Conservation (phyloP, 2,329 filamentous ascomycete genomes). For the Botrytis cinerea region DNA sequence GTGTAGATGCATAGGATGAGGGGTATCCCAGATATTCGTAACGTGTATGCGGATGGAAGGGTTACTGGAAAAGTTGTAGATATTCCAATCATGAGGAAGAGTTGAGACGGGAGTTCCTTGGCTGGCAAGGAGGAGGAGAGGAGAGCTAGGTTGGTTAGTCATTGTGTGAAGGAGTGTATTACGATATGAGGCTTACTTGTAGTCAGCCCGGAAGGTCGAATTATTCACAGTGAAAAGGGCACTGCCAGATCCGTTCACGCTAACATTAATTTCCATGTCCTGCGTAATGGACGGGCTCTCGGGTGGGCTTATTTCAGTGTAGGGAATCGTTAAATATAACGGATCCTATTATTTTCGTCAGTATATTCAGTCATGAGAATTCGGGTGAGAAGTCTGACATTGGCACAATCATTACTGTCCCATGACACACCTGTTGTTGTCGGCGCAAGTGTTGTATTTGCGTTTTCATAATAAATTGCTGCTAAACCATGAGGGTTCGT, state of each 20-base stretch:
- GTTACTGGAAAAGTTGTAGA: constrained; percentile 48
- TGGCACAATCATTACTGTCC: constrained; percentile 25
- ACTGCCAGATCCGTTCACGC: constrained; percentile 16
- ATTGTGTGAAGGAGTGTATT: background rate
- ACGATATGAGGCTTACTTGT: background rate
- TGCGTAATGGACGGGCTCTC: constrained; percentile 21
- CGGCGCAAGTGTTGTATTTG: constrained; percentile 12
- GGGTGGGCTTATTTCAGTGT: constrained; percentile 9
- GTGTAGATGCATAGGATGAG: constrained; percentile 69
- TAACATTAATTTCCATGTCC: constrained; percentile 19
- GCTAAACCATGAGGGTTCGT: constrained; percentile 56
- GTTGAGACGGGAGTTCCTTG: constrained; percentile 52
- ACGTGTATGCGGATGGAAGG: constrained; percentile 11
- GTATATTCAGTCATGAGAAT: background rate
- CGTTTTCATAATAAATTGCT: constrained; percentile 46
- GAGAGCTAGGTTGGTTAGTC: constrained; percentile 5
- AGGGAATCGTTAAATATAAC: constrained; percentile 15
- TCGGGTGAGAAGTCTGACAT: background rate
- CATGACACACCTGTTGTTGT: constrained; percentile 20
- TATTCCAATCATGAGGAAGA: constrained; percentile 52
- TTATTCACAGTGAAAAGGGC: constrained; percentile 22
- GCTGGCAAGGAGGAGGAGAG: constrained; percentile 44
- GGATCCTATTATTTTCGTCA: constrained; percentile 16
- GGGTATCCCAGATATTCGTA: constrained; percentile 47
- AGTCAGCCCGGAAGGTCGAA: constrained; percentile 19